Evolutionary conservation across 1,284 basidiomycete species (phyloP), one percentile per base, ranked within the genome.

Genomic region (Ganoderma lingzhi): DNA sequence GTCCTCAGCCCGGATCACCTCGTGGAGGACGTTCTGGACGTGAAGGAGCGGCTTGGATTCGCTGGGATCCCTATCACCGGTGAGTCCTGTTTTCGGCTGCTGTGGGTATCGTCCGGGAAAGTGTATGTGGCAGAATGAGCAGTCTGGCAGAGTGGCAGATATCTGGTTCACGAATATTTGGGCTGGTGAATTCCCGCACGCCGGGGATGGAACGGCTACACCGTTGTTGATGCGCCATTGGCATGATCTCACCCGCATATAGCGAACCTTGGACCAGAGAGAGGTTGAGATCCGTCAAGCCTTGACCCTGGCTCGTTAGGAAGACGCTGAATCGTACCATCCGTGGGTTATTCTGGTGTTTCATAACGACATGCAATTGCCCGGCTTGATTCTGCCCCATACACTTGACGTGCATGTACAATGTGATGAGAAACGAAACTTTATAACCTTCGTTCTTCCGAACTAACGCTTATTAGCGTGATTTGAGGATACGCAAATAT

Each of bases 51-150:
- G 64, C 90, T 96, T 53, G 98, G 98, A 2, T 99, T 98, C 82
- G 96, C 95, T 76, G 98, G 97, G 75, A 97, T 99, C 71, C 98
- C 98, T 66, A 96, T 99, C 81, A 99, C 97, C 69, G 96, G 97
- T 96, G 81, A 82, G 87, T 86, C 14, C 67, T 37, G 2, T 55
- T 71, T 67, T 62, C 48, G 56, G 2, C 2, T 58, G 15, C 6
- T 10, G 9, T 51, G 10, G n/a, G 48, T 10, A 28, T 51, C 9
- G 48, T 9, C 48, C n/a, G 48, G 6, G 19, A n/a, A 19, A 45
- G 45, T 48, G 45, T 48, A 23, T 48, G 45, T 9, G 19, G 45
- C 45, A 48, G 45, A 48, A 48, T 48, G 17, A 45, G 42, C 14
- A 1, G 41, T 9, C 2, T 42, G 41, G 10, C 14, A 8, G 41